These are phyloP conservation scores for Aspergillus tanneri DNA, from an alignment of 2,329 filamentous ascomycete species.

Conservation along the genomic window DNA sequence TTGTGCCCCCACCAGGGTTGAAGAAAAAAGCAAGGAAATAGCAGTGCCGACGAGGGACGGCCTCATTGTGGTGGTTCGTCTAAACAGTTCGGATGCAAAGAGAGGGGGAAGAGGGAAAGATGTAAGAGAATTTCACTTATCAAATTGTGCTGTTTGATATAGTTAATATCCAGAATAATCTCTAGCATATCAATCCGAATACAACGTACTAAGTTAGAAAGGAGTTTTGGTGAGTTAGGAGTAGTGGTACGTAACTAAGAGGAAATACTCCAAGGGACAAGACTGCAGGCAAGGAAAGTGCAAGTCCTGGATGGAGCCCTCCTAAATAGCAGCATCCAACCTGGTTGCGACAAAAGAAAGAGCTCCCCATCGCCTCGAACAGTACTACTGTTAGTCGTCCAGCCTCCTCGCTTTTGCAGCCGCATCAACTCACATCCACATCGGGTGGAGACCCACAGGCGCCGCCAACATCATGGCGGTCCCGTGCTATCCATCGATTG, in stretches of 20 bases:
- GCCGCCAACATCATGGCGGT: slow-evolving; percentile 1
- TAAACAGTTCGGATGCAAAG: slow-evolving; percentile 5
- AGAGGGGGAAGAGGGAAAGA: slow-evolving; percentile 1
- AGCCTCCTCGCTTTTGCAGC: slow-evolving; percentile 17
- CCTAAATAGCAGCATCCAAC: no score
- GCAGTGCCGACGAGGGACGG: slow-evolving; percentile 26
- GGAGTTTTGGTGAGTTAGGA: no score
- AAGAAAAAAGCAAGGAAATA: slow-evolving; percentile 29
- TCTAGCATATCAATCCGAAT: no score
- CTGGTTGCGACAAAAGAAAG: no score
- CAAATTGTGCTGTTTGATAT: no score
- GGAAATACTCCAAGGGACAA: not conserved
- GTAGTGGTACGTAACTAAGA: no score
- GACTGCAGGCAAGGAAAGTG: not conserved
- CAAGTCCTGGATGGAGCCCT: not conserved
- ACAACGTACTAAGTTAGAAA: no score
- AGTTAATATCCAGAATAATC: no score
- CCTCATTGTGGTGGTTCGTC: slow-evolving; percentile 33
- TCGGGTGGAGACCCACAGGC: not conserved
- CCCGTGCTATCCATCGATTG: slow-evolving; percentile 2
- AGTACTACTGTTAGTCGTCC: no score
- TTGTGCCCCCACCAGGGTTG: slow-evolving; percentile 38
- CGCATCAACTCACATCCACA: not conserved
- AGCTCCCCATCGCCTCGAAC: no score
- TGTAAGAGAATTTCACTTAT: no score